Conservation (phyloP, 139 green algal genomes). For the Tetradesmus obliquus region DNA sequence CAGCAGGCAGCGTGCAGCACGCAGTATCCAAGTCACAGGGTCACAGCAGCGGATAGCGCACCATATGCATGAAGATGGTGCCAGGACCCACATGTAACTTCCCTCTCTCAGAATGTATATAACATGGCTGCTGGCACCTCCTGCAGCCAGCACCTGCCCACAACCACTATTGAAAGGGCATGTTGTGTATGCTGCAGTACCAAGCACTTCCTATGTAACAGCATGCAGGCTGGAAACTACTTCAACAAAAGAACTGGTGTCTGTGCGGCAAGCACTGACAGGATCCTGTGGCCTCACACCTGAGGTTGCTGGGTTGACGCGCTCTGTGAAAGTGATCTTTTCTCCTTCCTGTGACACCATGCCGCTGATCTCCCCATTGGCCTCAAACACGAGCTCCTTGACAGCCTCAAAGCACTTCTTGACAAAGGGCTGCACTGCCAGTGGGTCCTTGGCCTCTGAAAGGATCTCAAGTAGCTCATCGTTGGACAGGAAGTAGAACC, state of each 20-base stretch:
- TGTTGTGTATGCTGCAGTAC: too few relatives aligned
- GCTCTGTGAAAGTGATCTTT: conserved; percentile 74
- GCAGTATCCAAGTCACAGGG: too few relatives aligned
- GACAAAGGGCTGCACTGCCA: conserved; percentile 80
- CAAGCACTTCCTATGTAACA: not conserved
- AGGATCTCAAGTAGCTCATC: conserved; percentile 89
- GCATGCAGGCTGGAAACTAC: not conserved
- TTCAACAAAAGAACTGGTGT: not conserved
- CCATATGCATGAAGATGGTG: not conserved
- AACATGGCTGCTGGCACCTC: not conserved
- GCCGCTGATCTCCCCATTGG: conserved; percentile 69
- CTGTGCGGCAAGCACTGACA: not conserved
- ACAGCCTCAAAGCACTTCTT: conserved; percentile 86
- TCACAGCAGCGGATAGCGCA: not conserved
- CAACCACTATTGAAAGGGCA: too few relatives aligned
- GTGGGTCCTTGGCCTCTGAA: conserved; percentile 82
- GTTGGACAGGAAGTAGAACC: conserved; percentile 89
- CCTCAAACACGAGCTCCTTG: conserved; percentile 66
- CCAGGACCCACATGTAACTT: not conserved
- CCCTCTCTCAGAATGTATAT: not conserved
- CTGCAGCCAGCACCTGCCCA: too few relatives aligned
- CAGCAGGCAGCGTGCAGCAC: not conserved
- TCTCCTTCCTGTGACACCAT: conserved; percentile 76
- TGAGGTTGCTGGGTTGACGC: conserved; percentile 70
- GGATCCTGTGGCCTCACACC: conserved; percentile 10